Evolutionary conservation across 1,284 basidiomycete species (phyloP), one percentile per base, ranked within the genome.

Genomic region (Vanrija pseudolonga): DNA sequence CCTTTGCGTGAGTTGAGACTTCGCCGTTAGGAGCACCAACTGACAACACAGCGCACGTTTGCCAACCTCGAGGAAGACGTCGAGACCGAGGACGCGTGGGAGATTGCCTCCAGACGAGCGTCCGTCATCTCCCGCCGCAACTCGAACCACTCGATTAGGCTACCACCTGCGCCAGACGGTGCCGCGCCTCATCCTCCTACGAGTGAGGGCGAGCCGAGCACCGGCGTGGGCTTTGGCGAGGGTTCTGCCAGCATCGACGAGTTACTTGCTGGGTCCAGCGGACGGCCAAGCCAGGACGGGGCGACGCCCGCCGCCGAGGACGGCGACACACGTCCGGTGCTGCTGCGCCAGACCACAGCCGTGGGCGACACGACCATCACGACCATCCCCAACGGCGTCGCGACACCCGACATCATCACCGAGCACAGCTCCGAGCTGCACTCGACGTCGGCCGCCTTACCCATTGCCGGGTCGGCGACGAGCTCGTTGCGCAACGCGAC

Each of bases 41-140:
- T 63, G 44, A 59, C 47, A 6, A 9, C 6, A 7, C 44, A 77
- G 75, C 81, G 89, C 43, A 90, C 89, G 0, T 96, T 90, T 71
- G 92, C 92, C 12, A 90, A 98, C 71, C 82, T 98, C 14, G 93
- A 98, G 50, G 93, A 94, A 56, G 95, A 98, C 70, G 93, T 98
- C 38, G 94, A 98, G 73, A 80, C 90, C 0, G 83, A 84, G 51
- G 77, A 77, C 47, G 75, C 74, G 11, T 75, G 68, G 66, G 76
- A 76, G 40, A 62, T 71, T n/a, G 74, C 74, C 0, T 74, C 75
- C 18, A 51, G 75, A 48, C 58, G 74, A 37, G 66, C 65, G 32
- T 72, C 70, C 8, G 57, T 70, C 56, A 66, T 68, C n/a, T 72
- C 69, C 3, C 68, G 71, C 3, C 57, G 63, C 57, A 59, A 65